Conservation (phyloP, 371 early-diverging fungal species). For the Lichtheimia ramosa region DNA sequence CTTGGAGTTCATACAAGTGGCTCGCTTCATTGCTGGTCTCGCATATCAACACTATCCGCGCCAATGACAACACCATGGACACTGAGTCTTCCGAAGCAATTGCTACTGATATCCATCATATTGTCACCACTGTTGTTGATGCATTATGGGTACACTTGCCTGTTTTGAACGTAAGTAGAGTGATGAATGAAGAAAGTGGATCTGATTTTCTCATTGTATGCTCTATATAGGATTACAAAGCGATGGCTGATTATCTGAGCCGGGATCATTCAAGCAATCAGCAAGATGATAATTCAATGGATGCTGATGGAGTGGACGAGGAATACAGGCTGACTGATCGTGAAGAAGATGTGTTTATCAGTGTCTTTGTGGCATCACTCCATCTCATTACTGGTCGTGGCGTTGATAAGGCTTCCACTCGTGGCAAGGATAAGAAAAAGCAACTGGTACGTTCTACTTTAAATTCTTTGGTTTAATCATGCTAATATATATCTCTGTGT, state of each 20-base stretch:
- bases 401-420: conserved; percentile 20
- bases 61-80: conserved; percentile 9
- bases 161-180: conserved; percentile 19
- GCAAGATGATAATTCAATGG: conserved; percentile 14
- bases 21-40: conserved; percentile 58
- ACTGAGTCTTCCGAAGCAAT: conserved; percentile 12
- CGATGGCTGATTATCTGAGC: conserved; percentile 56
- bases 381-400: conserved; percentile 35
- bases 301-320: conserved; percentile 22
- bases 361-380: conserved; percentile 50
- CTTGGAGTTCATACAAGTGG: conserved; percentile 64
- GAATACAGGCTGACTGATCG: conserved; percentile 57
- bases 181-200: background rate
- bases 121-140: conserved; percentile 51
- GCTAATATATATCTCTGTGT: background rate
- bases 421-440: conserved; percentile 22
- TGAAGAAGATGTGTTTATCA: conserved; percentile 64
- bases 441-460: conserved; percentile 4
- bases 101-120: conserved; percentile 19
- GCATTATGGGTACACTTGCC: conserved; percentile 58
- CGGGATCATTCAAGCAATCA: conserved; percentile 54
- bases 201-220: background rate
- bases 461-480: background rate
- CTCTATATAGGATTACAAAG: conserved; percentile 48
- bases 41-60: conserved; percentile 12